Evolutionary conservation across 1,284 basidiomycete genomes (phyloP).

Genomic region (Sanghuangporus baumii): DNA sequence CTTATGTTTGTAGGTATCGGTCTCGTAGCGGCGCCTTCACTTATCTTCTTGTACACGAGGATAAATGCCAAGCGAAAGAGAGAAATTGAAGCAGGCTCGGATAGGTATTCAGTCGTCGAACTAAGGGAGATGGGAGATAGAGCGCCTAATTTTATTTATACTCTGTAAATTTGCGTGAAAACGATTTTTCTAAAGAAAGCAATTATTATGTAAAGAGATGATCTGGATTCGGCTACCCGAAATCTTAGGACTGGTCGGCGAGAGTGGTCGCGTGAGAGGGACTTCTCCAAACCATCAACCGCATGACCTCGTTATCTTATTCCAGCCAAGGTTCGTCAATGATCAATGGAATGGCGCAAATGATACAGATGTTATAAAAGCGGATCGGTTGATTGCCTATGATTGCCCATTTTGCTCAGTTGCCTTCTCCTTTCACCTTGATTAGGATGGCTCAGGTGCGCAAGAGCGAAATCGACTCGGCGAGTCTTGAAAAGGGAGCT

Average conservation of each 20-base stretch:
- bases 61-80: slow-evolving; percentile 43
- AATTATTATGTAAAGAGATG: too few relatives aligned
- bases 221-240: too few relatives aligned
- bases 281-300: neutral
- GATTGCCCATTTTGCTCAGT: neutral
- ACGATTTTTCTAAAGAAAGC: too few relatives aligned
- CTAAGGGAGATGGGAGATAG: slow-evolving; percentile 52
- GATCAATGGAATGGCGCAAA: neutral
- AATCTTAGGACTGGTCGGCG: too few relatives aligned
- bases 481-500: slow-evolving; percentile 7
- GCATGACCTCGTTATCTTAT: neutral
- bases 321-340: neutral
- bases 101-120: slow-evolving; percentile 32
- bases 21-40: slow-evolving; percentile 43
- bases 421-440: neutral
- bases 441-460: neutral
- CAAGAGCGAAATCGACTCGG: neutral
- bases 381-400: neutral
- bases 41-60: slow-evolving; percentile 44
- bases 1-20: slow-evolving; percentile 66
- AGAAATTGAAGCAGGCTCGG: slow-evolving; percentile 20
- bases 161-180: slow-evolving; percentile 23
- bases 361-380: neutral
- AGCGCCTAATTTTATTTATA: slow-evolving; percentile 62
- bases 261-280: too few relatives aligned